Evolutionary conservation across 2,329 filamentous ascomycete genomes (phyloP), one percentile per base, ranked within the genome.

Genomic region (Colletotrichum siamense): DNA sequence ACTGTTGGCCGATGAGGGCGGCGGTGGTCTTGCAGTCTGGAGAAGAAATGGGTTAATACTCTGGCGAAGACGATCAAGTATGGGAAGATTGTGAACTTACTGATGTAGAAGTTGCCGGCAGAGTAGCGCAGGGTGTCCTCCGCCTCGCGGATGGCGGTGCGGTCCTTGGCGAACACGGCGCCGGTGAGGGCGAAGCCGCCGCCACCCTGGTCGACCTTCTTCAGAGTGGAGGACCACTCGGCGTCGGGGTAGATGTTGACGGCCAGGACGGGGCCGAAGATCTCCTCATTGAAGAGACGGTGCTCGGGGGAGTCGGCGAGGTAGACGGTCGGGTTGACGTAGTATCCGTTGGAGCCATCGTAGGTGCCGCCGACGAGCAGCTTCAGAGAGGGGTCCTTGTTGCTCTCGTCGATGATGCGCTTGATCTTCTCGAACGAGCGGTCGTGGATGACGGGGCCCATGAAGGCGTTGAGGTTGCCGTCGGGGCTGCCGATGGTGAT

Each of bases 81-180:
- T 16, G 2, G 26, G n/a, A 9, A 2, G 15, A 5, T 16, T 64
- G 22, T 12, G 3, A 8, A 79, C 79, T 79, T 78, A 82, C 81
- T 91, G 71, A 90, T 84, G 80, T 91, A 91, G 66, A 92, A 89
- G 84, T 91, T 92, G 63, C 90, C 90, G 12, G 89, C 90, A 16
- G 89, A 84, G 79, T 91, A 89, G 59, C 89, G 86, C 28, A 92
- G 86, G 18, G 83, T 84, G 26, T 88, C 85, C 82, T 90, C 87
- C 2, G 89, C 90, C 72, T 89, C 83, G 3, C 87, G 86, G 44
- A 90, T 85, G 10, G 87, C 89, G 15, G 80, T 81, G 1, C 86
- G 87, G 79, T 89, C 88, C 8, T 85, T 84, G 49, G 88, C 88
- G 79, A 90, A 90, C 64, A 90, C 84, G 6, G 87, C 84, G 10